Conservation (phyloP, 2,329 filamentous ascomycete species). For the Phyllosticta citrichinensis region DNA sequence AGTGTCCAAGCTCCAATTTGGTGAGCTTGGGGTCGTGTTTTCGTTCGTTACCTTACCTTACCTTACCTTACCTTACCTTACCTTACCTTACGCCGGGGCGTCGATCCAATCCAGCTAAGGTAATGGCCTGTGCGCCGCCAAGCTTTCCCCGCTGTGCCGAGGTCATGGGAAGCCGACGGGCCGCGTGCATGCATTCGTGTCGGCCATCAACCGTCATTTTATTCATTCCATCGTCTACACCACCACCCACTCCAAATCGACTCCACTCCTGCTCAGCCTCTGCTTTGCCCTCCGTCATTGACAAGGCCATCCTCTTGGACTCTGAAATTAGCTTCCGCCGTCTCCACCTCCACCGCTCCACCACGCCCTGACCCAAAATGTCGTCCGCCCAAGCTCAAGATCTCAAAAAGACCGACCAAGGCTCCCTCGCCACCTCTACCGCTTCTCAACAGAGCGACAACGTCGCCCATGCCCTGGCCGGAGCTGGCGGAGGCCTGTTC, state of each 20-base stretch:
- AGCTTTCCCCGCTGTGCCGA: background rate
- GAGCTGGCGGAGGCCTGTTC: slow-evolving; percentile 83
- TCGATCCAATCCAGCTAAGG: slow-evolving; percentile 22
- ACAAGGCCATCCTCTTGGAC: background rate
- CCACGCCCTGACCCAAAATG: background rate
- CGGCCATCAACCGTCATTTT: background rate
- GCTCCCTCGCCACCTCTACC: slow-evolving; percentile 42
- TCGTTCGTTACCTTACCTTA: too few relatives aligned
- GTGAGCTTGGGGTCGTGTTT: too few relatives aligned
- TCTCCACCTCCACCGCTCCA: background rate
- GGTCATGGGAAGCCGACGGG: background rate
- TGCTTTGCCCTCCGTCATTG: background rate
- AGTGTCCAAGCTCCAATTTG: too few relatives aligned
- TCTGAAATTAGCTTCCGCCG: background rate
- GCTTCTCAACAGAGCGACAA: slow-evolving; percentile 84
- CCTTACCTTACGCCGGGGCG: too few relatives aligned
- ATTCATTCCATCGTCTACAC: background rate
- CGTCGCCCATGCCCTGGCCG: slow-evolving; percentile 87
- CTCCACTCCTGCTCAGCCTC: background rate
- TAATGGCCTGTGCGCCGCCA: slow-evolving; percentile 21
- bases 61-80: too few relatives aligned
- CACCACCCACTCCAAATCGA: background rate
- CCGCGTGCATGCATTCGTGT: background rate
- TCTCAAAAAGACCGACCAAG: slow-evolving; percentile 6
- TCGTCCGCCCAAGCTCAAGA: slow-evolving; percentile 9